Conservation (phyloP, 2,329 filamentous ascomycete species). For the Pleomassaria siparia region DNA sequence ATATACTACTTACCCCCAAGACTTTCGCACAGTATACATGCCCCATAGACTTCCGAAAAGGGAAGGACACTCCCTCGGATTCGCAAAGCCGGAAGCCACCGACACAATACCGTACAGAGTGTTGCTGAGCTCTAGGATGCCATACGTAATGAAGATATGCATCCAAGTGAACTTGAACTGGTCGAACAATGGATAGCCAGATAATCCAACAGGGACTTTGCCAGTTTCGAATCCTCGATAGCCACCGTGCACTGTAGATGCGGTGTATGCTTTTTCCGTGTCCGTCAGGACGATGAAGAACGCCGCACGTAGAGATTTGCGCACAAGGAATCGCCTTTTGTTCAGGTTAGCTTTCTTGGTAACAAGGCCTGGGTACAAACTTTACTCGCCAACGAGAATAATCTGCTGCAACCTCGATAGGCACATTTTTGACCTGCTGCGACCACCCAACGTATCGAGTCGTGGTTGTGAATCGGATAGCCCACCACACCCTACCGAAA, state of each 20-base stretch:
- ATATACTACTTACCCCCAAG: constrained; percentile 24
- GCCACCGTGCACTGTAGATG: constrained; percentile 22
- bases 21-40: constrained; percentile 20
- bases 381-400: constrained; percentile 25
- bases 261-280: constrained; percentile 16
- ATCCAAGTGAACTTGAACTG: constrained; percentile 20
- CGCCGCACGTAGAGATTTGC: constrained; percentile 15
- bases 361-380: not conserved
- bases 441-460: constrained; percentile 29
- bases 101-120: constrained; percentile 12
- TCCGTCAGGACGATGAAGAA: constrained; percentile 20
- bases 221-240: constrained; percentile 18
- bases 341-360: not conserved
- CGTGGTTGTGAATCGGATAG: constrained; percentile 12
- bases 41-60: constrained; percentile 22
- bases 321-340: constrained; percentile 21
- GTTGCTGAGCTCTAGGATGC: constrained; percentile 18
- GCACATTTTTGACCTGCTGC: constrained; percentile 30
- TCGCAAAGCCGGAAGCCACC: constrained; percentile 18
- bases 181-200: constrained; percentile 10
- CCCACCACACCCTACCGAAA: constrained; percentile 24
- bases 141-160: constrained; percentile 21
- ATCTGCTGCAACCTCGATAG: constrained; percentile 14
- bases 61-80: constrained; percentile 29
- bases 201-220: constrained; percentile 7